Base-by-base conservation (phyloP, 2,329 filamentous ascomycete species). In the Diaporthe sp. region DNA sequence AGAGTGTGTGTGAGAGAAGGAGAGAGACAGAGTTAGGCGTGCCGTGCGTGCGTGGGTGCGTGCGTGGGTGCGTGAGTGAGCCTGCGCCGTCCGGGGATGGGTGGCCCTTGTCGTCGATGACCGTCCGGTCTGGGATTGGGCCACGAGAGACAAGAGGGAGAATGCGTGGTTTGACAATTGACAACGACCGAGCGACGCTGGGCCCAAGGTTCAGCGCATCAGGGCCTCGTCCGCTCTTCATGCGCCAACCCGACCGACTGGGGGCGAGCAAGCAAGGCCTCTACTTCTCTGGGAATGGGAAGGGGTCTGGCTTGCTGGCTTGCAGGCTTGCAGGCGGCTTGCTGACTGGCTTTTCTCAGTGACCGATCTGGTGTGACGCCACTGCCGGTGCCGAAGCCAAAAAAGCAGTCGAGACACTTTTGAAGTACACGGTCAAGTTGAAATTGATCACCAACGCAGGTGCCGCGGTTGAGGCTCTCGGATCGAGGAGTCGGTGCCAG, bases 301-400 rank as follows among this genome's bases (percentile, higher is more conserved):
- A n/a, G n/a, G n/a, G n/a, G n/a, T n/a, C n/a, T 13, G 58, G 25
- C 25, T 12, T 15, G 38, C 1, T 33, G 38, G 38, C 58, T 12
- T 19, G 12, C 19, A 28, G 22, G 50, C n/a, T n/a, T 38, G 35
- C 10, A 30, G 25, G 55, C 33, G n/a, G n/a, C n/a, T 61, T 42
- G 38, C 38, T 28, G 25, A 28, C 58, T 58, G n/a, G 50, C 50
- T 54, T 54, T 40, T 38, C 40, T 64, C 40, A 22, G 22, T 38
- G 60, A 30, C 60, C 28, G 60, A 47, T 66, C 60, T 64, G 60
- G 64, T 54, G 64, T 52, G 64, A 68, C 64, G 64, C 64, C 64
- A 68, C 47, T 68, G 50, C 64, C 64, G 47, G n/a, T 54, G 64
- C 35, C 35, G 35, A 38, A 6, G 35, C 33, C 64, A 17, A 66